Base-by-base conservation (phyloP, 2,329 filamentous ascomycete species). In the Diaporthe helianthi region DNA sequence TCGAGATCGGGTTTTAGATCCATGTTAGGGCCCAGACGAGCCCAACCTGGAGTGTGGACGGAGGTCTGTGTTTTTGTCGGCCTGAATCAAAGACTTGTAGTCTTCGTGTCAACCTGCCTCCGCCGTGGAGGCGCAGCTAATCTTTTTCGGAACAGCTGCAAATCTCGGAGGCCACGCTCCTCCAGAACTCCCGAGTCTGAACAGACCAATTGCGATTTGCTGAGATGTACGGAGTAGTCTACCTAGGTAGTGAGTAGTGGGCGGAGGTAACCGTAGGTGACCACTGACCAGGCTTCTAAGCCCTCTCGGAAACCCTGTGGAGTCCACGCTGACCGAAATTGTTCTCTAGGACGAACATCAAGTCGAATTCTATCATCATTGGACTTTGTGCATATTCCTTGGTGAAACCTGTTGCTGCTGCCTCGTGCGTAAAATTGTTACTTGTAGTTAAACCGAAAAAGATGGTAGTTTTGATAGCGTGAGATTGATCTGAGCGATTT, bases 1-100 rank as follows among this genome's bases (percentile, higher is more conserved):
- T 69, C 67, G 69, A 69, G 67, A 71, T 71, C 69, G 63, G 60
- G 44, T 58, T 64, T 51, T 38, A 71, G 67, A 71, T 67, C 67
- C 52, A 26, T 46, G n/a, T 31, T 22, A 58, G 52, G 64, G 29
- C 49, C n/a, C 29, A 55, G 44, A 38, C 52, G 31, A 67, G 47
- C 29, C 64, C 52, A 53, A 36, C 15, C 46, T 33, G 36, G 53
- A 49, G 22, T 8, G 19, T 47, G 41, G 31, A 24, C 26, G 38
- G 17, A 60, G 38, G 22, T 26, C 9, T 26, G 29, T 61, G 55
- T 61, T 19, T 26, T 31, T 19, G 26, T 33, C 26, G 24, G 38
- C 41, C 26, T 44, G 26, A 22, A 61, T 61, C 24, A 61, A 22
- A 47, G 5, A 22, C 41, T 47, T 4, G 17, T 24, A 33, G 41